A percentile compares a stretch with the other conserved stretches of the same genome.
Conservation (phyloP, 768 basidiomycete species). For the Auriscalpium vulgare region DNA sequence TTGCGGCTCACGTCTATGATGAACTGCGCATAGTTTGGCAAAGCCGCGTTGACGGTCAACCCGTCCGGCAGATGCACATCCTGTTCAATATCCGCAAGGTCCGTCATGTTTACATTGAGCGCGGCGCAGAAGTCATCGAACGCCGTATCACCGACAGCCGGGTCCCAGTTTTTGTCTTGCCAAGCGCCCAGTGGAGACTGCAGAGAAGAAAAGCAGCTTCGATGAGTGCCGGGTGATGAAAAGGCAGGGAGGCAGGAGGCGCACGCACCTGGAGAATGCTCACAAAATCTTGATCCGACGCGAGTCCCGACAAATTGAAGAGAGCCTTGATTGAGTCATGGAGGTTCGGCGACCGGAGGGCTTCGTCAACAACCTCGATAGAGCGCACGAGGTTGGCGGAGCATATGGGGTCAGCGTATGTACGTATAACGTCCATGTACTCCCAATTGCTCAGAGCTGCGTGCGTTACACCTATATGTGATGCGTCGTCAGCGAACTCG, state of each 20-base stretch:
- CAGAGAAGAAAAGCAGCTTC: background rate
- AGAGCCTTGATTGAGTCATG: conserved; percentile 55
- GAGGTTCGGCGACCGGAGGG: conserved; percentile 42
- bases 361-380: conserved; percentile 51
- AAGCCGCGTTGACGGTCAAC: conserved; percentile 41
- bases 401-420: conserved; percentile 57
- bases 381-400: conserved; percentile 52
- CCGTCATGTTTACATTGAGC: conserved; percentile 6
- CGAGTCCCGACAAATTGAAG: conserved; percentile 64
- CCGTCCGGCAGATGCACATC: background rate
- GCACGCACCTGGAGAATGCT: conserved; percentile 49
- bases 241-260: background rate
- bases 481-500: background rate
- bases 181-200: conserved; percentile 62
- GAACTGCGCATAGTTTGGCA: conserved; percentile 70
- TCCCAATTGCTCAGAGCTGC: conserved; percentile 79
- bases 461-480: conserved; percentile 64
- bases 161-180: conserved; percentile 54
- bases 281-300: conserved; percentile 74
- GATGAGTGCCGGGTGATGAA: conserved; percentile 7
- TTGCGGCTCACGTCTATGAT: conserved; percentile 51
- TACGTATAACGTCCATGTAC: conserved; percentile 80
- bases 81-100: background rate
- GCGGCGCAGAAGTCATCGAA: conserved; percentile 23
- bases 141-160: conserved; percentile 11